These are phyloP conservation scores for Ambrosiella cleistominuta DNA, from an alignment of 2,329 filamentous ascomycete genomes.

Conservation along the genomic window DNA sequence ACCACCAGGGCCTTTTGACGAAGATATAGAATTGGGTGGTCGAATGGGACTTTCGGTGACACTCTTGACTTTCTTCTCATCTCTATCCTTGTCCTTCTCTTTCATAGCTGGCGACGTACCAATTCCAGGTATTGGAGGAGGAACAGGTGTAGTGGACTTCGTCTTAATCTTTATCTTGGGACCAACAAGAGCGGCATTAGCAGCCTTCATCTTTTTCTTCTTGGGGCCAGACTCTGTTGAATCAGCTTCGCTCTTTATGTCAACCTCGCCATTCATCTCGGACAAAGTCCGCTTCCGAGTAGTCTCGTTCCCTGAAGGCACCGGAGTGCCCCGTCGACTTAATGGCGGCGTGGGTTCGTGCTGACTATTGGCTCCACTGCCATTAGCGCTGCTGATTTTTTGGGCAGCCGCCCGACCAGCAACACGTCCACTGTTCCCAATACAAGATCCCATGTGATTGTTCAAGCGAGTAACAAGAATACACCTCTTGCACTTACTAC, in stretches of 20 bases:
- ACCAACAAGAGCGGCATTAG: conserved; percentile 14
- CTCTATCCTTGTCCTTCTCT: conserved; percentile 42
- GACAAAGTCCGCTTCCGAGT: conserved; percentile 40
- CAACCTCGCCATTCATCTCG: conserved; percentile 28
- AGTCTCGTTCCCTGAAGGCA: conserved; percentile 31
- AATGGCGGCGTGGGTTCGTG: conserved; percentile 41
- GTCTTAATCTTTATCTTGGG: conserved; percentile 36
- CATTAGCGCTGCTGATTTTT: conserved; percentile 42
- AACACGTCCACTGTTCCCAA: conserved; percentile 46
- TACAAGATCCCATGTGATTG: conserved; percentile 52
- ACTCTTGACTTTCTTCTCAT: conserved; percentile 20
- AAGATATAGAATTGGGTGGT: conserved; percentile 23
- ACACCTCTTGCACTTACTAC: conserved; percentile 49
- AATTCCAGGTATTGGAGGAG: conserved; percentile 2
- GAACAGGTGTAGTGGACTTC: conserved; percentile 20
- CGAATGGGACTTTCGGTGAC: conserved; percentile 17
- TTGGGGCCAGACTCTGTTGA: conserved; percentile 25
- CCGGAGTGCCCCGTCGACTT: conserved; percentile 46
- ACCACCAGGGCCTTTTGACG: conserved; percentile 14
- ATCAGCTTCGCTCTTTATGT: not conserved
- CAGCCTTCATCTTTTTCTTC: conserved; percentile 40
- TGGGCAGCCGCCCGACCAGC: conserved; percentile 44
- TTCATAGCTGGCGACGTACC: conserved; percentile 25
- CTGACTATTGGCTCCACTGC: conserved; percentile 27
- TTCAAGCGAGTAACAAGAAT: conserved; percentile 47